These are phyloP conservation scores for Flaveria robusta DNA, from an alignment of 129 eudicot species.

Conservation along the genomic window DNA sequence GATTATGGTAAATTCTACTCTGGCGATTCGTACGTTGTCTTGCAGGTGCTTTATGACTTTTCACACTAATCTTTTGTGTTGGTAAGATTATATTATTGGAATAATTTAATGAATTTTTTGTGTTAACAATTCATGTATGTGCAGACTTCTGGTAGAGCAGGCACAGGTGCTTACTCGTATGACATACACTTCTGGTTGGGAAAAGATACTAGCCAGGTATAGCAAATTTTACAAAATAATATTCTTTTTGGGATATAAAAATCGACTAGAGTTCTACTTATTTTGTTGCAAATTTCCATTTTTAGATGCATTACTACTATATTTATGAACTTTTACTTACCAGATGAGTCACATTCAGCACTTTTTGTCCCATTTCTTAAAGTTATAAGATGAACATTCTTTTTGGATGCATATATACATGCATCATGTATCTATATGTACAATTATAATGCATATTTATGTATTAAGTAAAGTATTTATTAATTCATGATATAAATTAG, in stretches of 20 bases:
- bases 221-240: background rate
- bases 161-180: constrained; percentile 49
- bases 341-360: too few relatives aligned
- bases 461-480: background rate
- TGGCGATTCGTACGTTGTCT: constrained; percentile 81
- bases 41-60: constrained; percentile 51
- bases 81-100: background rate
- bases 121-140: constrained; percentile 15
- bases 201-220: constrained; percentile 96
- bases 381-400: background rate
- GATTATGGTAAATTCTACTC: constrained; percentile 78
- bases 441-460: background rate
- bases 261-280: background rate
- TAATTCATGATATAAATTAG: constrained; percentile 34
- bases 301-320: too few relatives aligned
- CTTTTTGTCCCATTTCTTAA: background rate
- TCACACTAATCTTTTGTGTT: background rate
- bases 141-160: constrained; percentile 93
- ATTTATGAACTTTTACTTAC: too few relatives aligned
- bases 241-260: background rate
- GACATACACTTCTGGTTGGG: constrained; percentile 94
- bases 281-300: too few relatives aligned
- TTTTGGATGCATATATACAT: background rate
- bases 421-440: background rate
- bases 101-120: background rate